phyloP scores from a whole-genome alignment of 805 yeast genomes.

The Candida caryicola region DNA sequence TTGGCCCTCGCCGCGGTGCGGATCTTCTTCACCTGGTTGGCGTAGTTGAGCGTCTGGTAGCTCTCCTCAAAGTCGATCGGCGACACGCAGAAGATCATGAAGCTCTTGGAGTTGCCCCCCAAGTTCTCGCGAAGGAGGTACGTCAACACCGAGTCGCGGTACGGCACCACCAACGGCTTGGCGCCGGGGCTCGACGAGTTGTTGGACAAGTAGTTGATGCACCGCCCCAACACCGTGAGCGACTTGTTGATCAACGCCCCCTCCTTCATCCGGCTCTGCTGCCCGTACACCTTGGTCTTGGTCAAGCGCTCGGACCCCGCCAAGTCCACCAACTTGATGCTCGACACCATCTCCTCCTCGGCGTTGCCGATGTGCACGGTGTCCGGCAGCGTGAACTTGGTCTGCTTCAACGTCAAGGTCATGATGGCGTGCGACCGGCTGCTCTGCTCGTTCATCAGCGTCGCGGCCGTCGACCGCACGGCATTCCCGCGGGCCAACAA shows the following conservation, averaged over 20 bases:
- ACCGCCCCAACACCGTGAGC: conserved; percentile 73
- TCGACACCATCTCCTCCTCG: conserved; percentile 51
- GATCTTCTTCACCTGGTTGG: conserved; percentile 70
- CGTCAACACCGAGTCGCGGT: conserved; percentile 72
- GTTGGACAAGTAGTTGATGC: conserved; percentile 49
- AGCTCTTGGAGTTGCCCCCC: conserved; percentile 86
- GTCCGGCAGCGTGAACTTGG: conserved; percentile 32
- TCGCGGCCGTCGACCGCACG: conserved; percentile 66
- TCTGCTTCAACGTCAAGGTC: conserved; percentile 60
- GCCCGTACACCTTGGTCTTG: conserved; percentile 59
- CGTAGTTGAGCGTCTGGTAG: conserved; percentile 71
- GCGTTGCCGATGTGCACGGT: conserved; percentile 33
- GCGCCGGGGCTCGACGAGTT: conserved; percentile 21
- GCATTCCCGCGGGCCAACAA: conserved; percentile 51
- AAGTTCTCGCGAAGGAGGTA: conserved; percentile 72
- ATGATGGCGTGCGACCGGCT: conserved; percentile 82
- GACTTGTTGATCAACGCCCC: conserved; percentile 79
- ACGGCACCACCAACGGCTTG: conserved; percentile 51
- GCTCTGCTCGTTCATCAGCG: conserved; percentile 68
- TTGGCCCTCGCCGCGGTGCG: conserved; percentile 55
- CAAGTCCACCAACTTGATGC: conserved; percentile 68
- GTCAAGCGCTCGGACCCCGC: conserved; percentile 79
- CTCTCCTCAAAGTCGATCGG: conserved; percentile 80
- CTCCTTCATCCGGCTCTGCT: conserved; percentile 57
- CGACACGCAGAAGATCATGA: conserved; percentile 82